These are phyloP conservation scores for Ambrosia artemisiifolia DNA, from an alignment of 129 eudicot species.

Conservation along the genomic window DNA sequence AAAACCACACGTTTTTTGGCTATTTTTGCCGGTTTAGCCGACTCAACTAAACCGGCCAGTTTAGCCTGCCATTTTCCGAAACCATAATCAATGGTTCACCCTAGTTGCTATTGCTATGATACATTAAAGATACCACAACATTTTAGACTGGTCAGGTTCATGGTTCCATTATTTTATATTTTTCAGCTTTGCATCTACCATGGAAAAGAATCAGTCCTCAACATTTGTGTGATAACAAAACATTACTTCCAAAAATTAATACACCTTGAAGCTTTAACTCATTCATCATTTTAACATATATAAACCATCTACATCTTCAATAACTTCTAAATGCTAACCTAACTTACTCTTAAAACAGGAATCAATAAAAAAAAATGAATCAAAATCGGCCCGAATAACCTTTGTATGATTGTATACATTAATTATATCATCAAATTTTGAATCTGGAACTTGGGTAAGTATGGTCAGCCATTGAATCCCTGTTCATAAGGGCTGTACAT, in stretches of 20 bases:
- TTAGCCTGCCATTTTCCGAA: neutral
- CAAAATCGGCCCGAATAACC: conserved; percentile 14
- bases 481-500: conserved; percentile 29
- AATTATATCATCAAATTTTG: conserved; percentile 2
- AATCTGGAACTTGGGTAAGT: conserved; percentile 2
- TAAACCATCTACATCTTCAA: conserved; percentile 24
- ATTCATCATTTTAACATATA: conserved; percentile 8
- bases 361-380: conserved; percentile 19
- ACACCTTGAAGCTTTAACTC: conserved; percentile 19
- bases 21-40: too few species aligned
- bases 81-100: neutral
- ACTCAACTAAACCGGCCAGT: neutral
- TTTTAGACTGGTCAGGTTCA: neutral
- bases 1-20: too few species aligned
- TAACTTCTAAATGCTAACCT: conserved; percentile 19
- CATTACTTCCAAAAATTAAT: neutral
- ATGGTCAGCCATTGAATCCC: neutral
- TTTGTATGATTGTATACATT: conserved; percentile 21
- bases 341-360: conserved; percentile 18
- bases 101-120: neutral
- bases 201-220: neutral
- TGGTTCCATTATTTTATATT: too few species aligned
- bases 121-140: neutral
- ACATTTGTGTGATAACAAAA: neutral
- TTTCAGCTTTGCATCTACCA: too few species aligned